These are phyloP conservation scores for Paracoccidioides lutzii DNA, from an alignment of 2,329 filamentous ascomycete genomes.

Conservation along the genomic window DNA sequence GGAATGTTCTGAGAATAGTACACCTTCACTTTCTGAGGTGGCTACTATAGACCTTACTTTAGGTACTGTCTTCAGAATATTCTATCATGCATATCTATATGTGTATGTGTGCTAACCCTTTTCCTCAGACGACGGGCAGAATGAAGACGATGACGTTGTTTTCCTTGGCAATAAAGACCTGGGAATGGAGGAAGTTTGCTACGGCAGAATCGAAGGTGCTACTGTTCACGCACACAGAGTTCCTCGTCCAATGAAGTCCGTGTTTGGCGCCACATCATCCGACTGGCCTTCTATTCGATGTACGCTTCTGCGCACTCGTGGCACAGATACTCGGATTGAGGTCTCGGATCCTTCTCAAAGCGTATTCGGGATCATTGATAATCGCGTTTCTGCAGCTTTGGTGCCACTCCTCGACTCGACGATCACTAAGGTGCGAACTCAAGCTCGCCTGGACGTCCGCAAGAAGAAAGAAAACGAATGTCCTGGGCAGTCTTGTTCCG, in stretches of 20 bases:
- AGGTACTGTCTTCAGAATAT: slow-evolving; percentile 14
- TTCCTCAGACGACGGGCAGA: slow-evolving; percentile 18
- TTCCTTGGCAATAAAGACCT: slow-evolving; percentile 44
- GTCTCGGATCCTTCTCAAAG: slow-evolving; percentile 59
- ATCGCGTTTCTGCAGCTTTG: slow-evolving; percentile 52
- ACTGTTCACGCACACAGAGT: slow-evolving; percentile 54
- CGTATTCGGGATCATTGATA: slow-evolving; percentile 66
- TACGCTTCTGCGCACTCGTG: slow-evolving; percentile 47
- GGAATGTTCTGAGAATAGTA: slow-evolving; percentile 39
- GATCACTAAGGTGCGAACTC: slow-evolving; percentile 52
- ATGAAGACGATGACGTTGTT: slow-evolving; percentile 30
- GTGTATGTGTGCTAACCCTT: not conserved
- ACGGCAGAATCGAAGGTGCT: slow-evolving; percentile 59
- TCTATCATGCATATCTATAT: not conserved
- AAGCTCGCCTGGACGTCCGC: slow-evolving; percentile 57
- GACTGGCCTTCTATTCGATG: slow-evolving; percentile 66
- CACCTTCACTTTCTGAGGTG: slow-evolving; percentile 38
- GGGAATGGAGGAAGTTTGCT: slow-evolving; percentile 62
- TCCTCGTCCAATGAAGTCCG: slow-evolving; percentile 45
- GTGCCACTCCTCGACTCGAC: slow-evolving; percentile 59
- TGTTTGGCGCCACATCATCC: slow-evolving; percentile 39
- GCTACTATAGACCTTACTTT: slow-evolving; percentile 35
- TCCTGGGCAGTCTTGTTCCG: slow-evolving; percentile 49
- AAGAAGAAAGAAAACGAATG: slow-evolving; percentile 51
- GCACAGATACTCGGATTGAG: slow-evolving; percentile 50